Evolutionary conservation across 352 stramenopile species (phyloP).

Genomic region (Pythium dissotocum): DNA sequence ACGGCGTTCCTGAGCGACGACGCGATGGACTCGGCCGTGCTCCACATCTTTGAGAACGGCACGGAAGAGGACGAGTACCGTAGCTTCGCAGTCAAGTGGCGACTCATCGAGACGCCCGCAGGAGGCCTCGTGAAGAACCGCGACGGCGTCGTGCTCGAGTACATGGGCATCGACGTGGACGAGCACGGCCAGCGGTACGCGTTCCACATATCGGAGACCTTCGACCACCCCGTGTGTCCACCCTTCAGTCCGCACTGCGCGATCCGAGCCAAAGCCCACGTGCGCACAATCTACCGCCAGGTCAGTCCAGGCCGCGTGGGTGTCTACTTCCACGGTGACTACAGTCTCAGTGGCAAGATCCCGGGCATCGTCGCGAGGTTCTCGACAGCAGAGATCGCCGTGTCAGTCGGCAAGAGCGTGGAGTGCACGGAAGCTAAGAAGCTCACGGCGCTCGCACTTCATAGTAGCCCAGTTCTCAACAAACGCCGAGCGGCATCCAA

Average conservation of each 20-base stretch:
- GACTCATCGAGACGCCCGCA: conserved; percentile 18
- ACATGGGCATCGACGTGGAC: conserved; percentile 29
- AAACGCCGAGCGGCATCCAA: not conserved
- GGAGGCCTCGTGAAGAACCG: conserved; percentile 25
- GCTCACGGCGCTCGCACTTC: conserved; percentile 25
- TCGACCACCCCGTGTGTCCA: conserved; percentile 27
- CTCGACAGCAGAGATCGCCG: conserved; percentile 16
- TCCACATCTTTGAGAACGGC: conserved; percentile 28
- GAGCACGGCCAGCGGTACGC: conserved; percentile 16
- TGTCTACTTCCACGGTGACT: conserved; percentile 23
- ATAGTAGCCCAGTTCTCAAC: conserved; percentile 14
- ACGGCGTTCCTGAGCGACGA: conserved; percentile 29
- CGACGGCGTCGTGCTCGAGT: conserved; percentile 29
- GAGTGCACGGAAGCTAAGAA: conserved; percentile 28
- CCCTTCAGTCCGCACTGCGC: conserved; percentile 18
- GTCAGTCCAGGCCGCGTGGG: conserved; percentile 16
- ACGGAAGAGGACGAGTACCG: conserved; percentile 21
- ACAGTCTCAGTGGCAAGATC: conserved; percentile 13
- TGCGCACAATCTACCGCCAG: conserved; percentile 27
- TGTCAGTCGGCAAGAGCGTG: conserved; percentile 23
- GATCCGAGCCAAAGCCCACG: conserved; percentile 24
- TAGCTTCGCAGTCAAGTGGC: conserved; percentile 32
- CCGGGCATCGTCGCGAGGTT: conserved; percentile 10
- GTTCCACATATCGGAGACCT: conserved; percentile 27
- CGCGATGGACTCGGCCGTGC: conserved; percentile 25